These are phyloP conservation scores for Raphanus hybrid DNA, from an alignment of 441 rosid genomes.

Conservation along the genomic window DNA sequence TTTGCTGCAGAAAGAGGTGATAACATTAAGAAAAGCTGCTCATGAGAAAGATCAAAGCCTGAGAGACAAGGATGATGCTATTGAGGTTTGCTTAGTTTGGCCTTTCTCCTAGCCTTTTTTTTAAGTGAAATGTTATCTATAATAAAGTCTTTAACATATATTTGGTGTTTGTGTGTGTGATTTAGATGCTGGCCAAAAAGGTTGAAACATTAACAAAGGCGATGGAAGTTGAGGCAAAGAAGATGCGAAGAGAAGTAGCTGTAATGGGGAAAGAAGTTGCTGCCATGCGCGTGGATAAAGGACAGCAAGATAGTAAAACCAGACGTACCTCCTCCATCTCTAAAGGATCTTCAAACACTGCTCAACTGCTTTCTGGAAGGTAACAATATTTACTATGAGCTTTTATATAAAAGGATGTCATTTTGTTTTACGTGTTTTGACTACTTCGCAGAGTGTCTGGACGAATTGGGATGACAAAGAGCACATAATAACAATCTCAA, in stretches of 20 bases:
- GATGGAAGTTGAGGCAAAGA: slow-evolving; percentile 99
- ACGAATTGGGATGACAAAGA: slow-evolving; percentile 83
- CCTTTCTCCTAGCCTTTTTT: slow-evolving; percentile 14
- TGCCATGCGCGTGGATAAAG: slow-evolving; percentile 94
- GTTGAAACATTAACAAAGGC: slow-evolving; percentile 97
- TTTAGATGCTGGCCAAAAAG: slow-evolving; percentile 90
- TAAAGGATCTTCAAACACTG: slow-evolving; percentile 69
- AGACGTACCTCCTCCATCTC: slow-evolving; percentile 58
- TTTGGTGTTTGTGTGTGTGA: background rate
- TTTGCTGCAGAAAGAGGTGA: slow-evolving; percentile 92
- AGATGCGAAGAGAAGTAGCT: slow-evolving; percentile 98
- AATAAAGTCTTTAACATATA: slow-evolving; percentile 19
- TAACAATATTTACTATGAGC: slow-evolving; percentile 28
- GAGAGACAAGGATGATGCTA: slow-evolving; percentile 96
- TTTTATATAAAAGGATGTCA: slow-evolving; percentile 15
- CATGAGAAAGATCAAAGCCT: slow-evolving; percentile 96
- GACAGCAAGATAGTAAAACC: slow-evolving; percentile 68
- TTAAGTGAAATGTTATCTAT: background rate
- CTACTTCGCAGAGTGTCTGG: slow-evolving; percentile 45
- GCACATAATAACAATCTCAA: slow-evolving; percentile 64
- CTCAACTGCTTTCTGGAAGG: slow-evolving; percentile 92
- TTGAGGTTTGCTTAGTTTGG: slow-evolving; percentile 61
- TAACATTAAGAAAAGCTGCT: slow-evolving; percentile 80
- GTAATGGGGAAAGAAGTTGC: slow-evolving; percentile 96
- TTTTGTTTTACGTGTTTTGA: background rate